These are phyloP conservation scores for Fraxinus sp. DNA, from an alignment of 305 asterid species.

Conservation along the genomic window DNA sequence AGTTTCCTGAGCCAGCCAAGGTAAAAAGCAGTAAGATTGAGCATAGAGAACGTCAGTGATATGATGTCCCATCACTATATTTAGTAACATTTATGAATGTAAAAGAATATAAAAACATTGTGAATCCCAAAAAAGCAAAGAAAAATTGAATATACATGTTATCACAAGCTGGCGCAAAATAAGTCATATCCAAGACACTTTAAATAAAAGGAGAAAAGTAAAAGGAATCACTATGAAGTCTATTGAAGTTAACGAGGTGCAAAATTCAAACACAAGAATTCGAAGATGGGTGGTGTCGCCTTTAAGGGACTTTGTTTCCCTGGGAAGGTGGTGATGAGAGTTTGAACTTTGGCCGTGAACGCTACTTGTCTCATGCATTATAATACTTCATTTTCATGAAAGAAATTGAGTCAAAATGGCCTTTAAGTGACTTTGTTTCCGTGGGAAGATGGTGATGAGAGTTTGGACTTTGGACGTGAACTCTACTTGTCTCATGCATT, in stretches of 20 bases:
- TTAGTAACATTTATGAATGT: neutral
- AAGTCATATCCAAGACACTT: neutral
- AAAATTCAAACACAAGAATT: neutral
- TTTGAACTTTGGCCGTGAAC: too few relatives aligned
- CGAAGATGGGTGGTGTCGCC: neutral
- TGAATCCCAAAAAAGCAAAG: neutral
- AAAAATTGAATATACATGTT: neutral
- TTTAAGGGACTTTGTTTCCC: neutral
- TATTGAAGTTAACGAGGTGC: neutral
- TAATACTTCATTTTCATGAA: neutral
- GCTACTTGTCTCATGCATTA: neutral
- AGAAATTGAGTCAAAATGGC: neutral
- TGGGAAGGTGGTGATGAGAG: too few relatives aligned
- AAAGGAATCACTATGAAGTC: conserved; percentile 6
- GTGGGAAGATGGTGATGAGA: too few relatives aligned
- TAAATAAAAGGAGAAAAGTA: neutral
- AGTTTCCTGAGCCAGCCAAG: conserved; percentile 44
- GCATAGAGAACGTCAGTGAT: neutral
- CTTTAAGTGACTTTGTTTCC: neutral
- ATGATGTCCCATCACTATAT: neutral
- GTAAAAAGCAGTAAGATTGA: conserved; percentile 10
- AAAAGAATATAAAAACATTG: neutral
- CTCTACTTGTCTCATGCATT: neutral
- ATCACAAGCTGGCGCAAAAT: neutral
- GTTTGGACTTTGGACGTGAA: too few relatives aligned